Evolutionary conservation across 139 green algal species (phyloP).

Genomic region (Chlamydomonas incerta): DNA sequence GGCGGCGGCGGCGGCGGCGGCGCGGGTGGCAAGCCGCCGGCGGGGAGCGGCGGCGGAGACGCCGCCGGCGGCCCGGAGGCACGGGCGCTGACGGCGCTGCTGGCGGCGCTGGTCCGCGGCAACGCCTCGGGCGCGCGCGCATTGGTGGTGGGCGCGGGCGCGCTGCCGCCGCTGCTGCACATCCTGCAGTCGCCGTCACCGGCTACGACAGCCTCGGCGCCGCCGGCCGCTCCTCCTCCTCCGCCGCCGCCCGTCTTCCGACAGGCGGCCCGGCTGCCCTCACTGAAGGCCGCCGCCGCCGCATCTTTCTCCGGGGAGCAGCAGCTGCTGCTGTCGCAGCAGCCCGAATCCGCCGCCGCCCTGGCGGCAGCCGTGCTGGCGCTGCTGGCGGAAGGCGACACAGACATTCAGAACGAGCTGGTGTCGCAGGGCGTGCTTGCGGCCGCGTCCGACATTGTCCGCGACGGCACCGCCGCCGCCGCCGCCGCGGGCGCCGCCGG

Average conservation of each 20-base stretch:
- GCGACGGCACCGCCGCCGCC: background rate
- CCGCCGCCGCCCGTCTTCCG: no score
- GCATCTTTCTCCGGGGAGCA: background rate
- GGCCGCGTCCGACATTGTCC: conserved; percentile 2
- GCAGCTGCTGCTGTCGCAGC: background rate
- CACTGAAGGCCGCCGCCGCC: background rate
- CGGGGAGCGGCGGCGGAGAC: no score
- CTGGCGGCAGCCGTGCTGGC: conserved; percentile 28
- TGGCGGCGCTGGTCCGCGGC: conserved; percentile 23
- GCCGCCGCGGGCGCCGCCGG: background rate
- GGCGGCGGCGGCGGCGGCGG: background rate
- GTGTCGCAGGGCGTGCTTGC: conserved; percentile 49
- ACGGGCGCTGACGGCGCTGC: conserved; percentile 5
- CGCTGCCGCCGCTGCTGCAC: conserved; percentile 41
- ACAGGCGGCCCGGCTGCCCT: no score
- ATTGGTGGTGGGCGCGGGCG: background rate
- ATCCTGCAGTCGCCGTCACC: conserved; percentile 15
- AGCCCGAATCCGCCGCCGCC: background rate
- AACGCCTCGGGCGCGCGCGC: conserved; percentile 19
- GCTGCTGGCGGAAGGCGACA: conserved; percentile 35
- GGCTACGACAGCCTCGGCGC: no score
- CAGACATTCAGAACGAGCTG: conserved; percentile 61
- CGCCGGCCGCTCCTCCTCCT: no score
- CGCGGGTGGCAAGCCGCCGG: no score
- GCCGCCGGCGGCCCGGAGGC: background rate